phyloP scores from a whole-genome alignment of 768 basidiomycete genomes.

The Saitozyma sp. region DNA sequence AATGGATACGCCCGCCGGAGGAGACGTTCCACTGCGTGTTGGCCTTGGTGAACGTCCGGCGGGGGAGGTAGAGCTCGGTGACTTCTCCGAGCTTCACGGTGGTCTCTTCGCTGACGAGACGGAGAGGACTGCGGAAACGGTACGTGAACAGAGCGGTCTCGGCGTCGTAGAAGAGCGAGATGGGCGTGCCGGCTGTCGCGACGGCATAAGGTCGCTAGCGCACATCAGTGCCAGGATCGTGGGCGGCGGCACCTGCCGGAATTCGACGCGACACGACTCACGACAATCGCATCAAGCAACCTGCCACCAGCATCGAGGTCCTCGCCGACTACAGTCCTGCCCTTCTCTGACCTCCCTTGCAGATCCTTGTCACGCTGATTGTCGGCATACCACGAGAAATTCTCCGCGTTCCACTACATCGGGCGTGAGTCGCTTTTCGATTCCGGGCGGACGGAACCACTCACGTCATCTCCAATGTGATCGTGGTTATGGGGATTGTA shows the following conservation, averaged over 20 bases:
- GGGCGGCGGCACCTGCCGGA: neutral
- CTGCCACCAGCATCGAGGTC: constrained; percentile 80
- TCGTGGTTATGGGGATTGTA: constrained; percentile 89
- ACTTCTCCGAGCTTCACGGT: constrained; percentile 15
- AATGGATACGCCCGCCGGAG: constrained; percentile 27
- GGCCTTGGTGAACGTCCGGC: constrained; percentile 22
- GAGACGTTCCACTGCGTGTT: constrained; percentile 22
- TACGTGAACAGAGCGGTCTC: constrained; percentile 28
- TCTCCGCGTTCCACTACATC: constrained; percentile 85
- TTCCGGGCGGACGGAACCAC: constrained; percentile 4
- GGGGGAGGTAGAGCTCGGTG: constrained; percentile 44
- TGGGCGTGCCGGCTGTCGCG: constrained; percentile 82
- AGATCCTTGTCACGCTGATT: constrained; percentile 23
- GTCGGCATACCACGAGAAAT: constrained; percentile 88
- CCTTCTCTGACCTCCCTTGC: constrained; percentile 13
- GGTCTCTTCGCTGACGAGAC: constrained; percentile 1
- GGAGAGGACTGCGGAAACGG: constrained; percentile 21
- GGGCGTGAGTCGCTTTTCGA: neutral
- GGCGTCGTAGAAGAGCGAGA: constrained; percentile 66
- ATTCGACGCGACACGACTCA: constrained; percentile 26
- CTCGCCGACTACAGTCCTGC: constrained; percentile 6
- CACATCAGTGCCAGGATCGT: neutral
- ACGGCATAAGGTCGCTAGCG: constrained; percentile 77
- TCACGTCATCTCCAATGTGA: constrained; percentile 63
- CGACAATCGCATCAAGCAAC: constrained; percentile 72